Conservation (phyloP, 805 yeast species). For the Metschnikowia drakensbergensis region DNA sequence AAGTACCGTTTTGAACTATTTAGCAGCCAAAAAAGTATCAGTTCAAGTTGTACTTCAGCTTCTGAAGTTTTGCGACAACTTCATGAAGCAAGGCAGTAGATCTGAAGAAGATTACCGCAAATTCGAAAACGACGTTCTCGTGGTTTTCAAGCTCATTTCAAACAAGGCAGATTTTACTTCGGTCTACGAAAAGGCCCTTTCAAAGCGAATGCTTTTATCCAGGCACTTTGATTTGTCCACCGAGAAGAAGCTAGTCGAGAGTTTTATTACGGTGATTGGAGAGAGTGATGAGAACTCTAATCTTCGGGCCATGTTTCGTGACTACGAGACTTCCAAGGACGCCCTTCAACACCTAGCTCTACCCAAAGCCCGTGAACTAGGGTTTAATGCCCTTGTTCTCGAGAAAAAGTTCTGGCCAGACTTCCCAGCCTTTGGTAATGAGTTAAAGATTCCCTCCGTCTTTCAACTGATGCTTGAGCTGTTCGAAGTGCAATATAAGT, state of each 20-base stretch:
- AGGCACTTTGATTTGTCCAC: conserved; percentile 17
- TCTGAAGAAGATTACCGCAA: conserved; percentile 13
- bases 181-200: conserved; percentile 33
- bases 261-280: conserved; percentile 27
- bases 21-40: conserved; percentile 15
- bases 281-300: conserved; percentile 28
- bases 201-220: conserved; percentile 32
- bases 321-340: conserved; percentile 22
- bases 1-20: conserved; percentile 23
- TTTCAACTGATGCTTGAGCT: conserved; percentile 19
- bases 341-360: conserved; percentile 12
- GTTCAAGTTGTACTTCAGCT: conserved; percentile 20
- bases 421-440: conserved; percentile 24
- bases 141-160: conserved; percentile 30
- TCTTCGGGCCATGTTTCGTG: conserved; percentile 33
- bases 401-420: conserved; percentile 41
- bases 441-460: conserved; percentile 23
- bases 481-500: conserved; percentile 22
- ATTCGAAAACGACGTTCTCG: conserved; percentile 19
- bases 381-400: conserved; percentile 31
- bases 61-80: conserved; percentile 31
- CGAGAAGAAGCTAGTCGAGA: conserved; percentile 25
- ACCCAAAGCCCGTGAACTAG: conserved; percentile 10
- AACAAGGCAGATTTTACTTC: conserved; percentile 32
- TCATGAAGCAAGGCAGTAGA: conserved; percentile 21